Percentiles rank a stretch among this genome's conserved stretches.
These are phyloP conservation scores for Thuja plicata DNA, from an alignment of 83 land plant genomes.

Conservation along the genomic window DNA sequence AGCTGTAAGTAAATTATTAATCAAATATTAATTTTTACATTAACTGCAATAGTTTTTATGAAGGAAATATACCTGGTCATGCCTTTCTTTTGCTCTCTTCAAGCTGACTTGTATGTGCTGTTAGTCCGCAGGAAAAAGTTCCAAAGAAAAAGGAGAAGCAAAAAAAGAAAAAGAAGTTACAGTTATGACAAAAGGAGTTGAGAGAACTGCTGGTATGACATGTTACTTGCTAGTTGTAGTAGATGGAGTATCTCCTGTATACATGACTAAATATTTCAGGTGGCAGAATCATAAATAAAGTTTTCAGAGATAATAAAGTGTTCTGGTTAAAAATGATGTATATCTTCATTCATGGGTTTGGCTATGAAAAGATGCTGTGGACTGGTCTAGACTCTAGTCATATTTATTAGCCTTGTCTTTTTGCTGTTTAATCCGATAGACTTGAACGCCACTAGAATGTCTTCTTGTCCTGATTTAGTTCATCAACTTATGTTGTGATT, in stretches of 20 bases:
- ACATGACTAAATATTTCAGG: not conserved
- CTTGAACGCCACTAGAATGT: not conserved
- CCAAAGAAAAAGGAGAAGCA: constrained; percentile 29
- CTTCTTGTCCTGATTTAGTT: not conserved
- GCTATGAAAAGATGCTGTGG: not conserved
- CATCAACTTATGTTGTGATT: not conserved
- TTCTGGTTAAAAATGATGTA: not conserved
- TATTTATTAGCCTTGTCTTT: not conserved
- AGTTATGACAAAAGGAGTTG: constrained; percentile 13
- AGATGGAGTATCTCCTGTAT: not conserved
- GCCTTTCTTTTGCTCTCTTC: not conserved
- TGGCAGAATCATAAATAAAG: not conserved
- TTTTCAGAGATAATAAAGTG: not conserved
- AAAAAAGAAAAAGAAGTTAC: constrained; percentile 16
- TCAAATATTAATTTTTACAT: not conserved
- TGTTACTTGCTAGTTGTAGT: not conserved
- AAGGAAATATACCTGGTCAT: not conserved
- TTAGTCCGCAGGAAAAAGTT: constrained; percentile 65
- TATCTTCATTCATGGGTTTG: not conserved
- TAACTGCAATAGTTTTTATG: not conserved
- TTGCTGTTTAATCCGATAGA: not conserved
- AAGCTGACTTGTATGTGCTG: constrained; percentile 3
- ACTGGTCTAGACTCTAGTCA: not conserved
- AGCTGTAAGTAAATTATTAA: constrained; percentile 61
- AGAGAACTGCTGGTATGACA: constrained; percentile 27